These are phyloP conservation scores for Boletus vermiculosoides DNA, from an alignment of 768 basidiomycete genomes.

Conservation along the genomic window DNA sequence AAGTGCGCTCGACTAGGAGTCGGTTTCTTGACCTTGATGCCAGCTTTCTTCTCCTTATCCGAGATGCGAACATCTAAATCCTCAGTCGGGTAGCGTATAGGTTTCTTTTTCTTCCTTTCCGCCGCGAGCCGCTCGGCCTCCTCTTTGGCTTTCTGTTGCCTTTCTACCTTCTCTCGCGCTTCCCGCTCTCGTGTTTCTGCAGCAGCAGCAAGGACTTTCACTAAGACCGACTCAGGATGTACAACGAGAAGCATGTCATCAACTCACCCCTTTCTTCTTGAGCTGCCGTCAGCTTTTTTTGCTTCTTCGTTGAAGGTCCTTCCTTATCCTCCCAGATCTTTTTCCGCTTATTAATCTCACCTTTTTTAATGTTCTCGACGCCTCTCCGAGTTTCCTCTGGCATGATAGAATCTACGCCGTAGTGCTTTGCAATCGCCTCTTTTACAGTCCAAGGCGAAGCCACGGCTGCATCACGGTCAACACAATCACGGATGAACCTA, in stretches of 20 bases:
- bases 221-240: slow-evolving; percentile 18
- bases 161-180: slow-evolving; percentile 66
- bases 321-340: slow-evolving; percentile 89
- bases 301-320: slow-evolving; percentile 76
- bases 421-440: slow-evolving; percentile 74
- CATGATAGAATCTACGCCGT: slow-evolving; percentile 84
- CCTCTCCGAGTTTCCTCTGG: slow-evolving; percentile 78
- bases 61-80: slow-evolving; percentile 80
- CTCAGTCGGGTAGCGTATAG: slow-evolving; percentile 89
- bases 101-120: slow-evolving; percentile 86
- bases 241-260: neutral
- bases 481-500: slow-evolving; percentile 93
- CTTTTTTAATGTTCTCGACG: slow-evolving; percentile 78
- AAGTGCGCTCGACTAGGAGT: slow-evolving; percentile 57
- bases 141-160: slow-evolving; percentile 60
- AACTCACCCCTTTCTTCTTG: slow-evolving; percentile 71
- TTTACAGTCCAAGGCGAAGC: slow-evolving; percentile 98
- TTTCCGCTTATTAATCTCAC: slow-evolving; percentile 91
- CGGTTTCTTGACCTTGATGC: slow-evolving; percentile 67
- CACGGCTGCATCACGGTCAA: slow-evolving; percentile 87
- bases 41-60: slow-evolving; percentile 82
- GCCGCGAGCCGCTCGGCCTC: slow-evolving; percentile 70
- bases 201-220: slow-evolving; percentile 32
- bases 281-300: slow-evolving; percentile 71
- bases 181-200: slow-evolving; percentile 70